A percentile compares a stretch with the other conserved stretches of the same genome.
phyloP scores from a whole-genome alignment of 2,329 filamentous ascomycete species.

The Sporothrix variecibatus region DNA sequence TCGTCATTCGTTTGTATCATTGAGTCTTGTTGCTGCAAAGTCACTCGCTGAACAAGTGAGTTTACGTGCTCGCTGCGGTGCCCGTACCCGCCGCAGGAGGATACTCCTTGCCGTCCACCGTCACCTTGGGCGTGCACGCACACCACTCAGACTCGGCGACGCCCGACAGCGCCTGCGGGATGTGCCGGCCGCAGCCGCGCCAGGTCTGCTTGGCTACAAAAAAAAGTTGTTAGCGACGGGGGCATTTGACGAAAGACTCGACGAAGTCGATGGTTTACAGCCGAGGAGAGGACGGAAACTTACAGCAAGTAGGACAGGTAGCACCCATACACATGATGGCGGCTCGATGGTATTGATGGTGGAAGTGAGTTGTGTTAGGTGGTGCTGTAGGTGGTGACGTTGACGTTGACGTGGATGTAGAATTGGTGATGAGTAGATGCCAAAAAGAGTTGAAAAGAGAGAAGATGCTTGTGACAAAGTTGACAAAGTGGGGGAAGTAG shows the following conservation, averaged over 20 bases:
- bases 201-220: conserved; percentile 49
- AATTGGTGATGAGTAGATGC: neutral
- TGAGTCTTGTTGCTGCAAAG: neutral
- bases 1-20: neutral
- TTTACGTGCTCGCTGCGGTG: neutral
- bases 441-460: neutral
- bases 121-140: conserved; percentile 48
- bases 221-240: neutral
- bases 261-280: neutral
- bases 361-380: neutral
- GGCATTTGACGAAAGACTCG: conserved; percentile 16
- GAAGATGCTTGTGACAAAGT: neutral
- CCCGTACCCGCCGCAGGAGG: conserved; percentile 46
- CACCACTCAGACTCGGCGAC: conserved; percentile 52
- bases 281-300: conserved; percentile 32
- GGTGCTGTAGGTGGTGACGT: neutral
- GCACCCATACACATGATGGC: conserved; percentile 46
- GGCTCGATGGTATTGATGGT: neutral
- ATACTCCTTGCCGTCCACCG: conserved; percentile 48
- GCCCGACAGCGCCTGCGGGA: conserved; percentile 47
- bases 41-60: conserved; percentile 25
- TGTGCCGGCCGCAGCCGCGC: conserved; percentile 53
- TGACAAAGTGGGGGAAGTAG: neutral
- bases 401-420: neutral
- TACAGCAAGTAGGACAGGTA: conserved; percentile 47